Evolutionary conservation across 192 early-diverging fungal species (phyloP).

Genomic region (Cladochytrium replicatum): DNA sequence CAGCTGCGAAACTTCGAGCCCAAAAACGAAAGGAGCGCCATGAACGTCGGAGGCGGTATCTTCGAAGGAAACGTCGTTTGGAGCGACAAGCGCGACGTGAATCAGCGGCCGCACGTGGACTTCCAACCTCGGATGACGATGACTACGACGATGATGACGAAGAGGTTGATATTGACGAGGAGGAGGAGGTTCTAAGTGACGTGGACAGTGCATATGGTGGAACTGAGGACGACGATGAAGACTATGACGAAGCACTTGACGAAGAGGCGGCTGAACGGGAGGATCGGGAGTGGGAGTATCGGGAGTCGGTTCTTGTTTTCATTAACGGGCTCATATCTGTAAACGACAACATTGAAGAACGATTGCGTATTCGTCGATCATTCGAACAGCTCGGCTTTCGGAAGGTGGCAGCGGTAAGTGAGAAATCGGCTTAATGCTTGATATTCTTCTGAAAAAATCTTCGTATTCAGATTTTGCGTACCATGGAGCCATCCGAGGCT

Average conservation of each 20-base stretch:
- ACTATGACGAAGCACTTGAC: too few relatives aligned
- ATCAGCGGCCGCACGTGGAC: too few relatives aligned
- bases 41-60: background rate
- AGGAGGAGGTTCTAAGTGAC: constrained; percentile 4
- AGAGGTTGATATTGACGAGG: background rate
- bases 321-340: too few relatives aligned
- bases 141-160: background rate
- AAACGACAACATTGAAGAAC: too few relatives aligned
- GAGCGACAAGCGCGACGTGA: background rate
- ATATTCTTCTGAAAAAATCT: constrained; percentile 15
- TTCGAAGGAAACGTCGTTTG: background rate
- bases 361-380: too few relatives aligned
- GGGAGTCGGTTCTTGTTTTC: constrained; percentile 18
- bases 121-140: too few relatives aligned
- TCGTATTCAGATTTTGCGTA: constrained; percentile 16
- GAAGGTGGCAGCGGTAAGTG: too few relatives aligned
- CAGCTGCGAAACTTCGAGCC: background rate
- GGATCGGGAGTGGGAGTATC: constrained; percentile 22
- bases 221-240: too few relatives aligned
- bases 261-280: background rate
- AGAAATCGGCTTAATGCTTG: too few relatives aligned
- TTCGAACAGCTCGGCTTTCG: too few relatives aligned
- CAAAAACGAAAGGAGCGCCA: background rate
- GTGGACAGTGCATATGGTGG: too few relatives aligned
- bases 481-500: constrained; percentile 8